Evolutionary conservation across 495 filamentous ascomycete genomes (phyloP), one percentile per base, ranked within the genome.

Genomic region (Cladorrhinum samala): DNA sequence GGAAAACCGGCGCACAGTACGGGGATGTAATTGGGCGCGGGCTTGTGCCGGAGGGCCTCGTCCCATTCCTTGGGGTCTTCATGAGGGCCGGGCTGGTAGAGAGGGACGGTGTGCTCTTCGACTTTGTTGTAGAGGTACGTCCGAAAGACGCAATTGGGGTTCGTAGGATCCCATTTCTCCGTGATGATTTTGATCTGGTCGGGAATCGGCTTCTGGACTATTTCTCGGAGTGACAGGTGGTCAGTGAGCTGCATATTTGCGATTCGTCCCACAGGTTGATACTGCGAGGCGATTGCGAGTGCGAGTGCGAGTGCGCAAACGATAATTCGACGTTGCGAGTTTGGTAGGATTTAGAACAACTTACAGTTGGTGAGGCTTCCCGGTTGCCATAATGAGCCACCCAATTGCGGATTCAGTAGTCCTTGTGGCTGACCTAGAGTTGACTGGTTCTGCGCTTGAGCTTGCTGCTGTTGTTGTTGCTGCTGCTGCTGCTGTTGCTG

Each of bases 81-180:
- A 52, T 81, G 73, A 14, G 85, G 73, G 1, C 79, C 76, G 5
- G 91, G 91, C 55, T 84, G 81, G 69, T 87, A 96, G 70, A 88
- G 92, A 2, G 89, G 88, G 7, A 87, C 86, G 48, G 80, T 74
- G 17, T 87, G 82, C 57, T 90, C 83, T 16, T 83, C 82, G 50
- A 96, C 89, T 57, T 85, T 79, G 70, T 98, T 97, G 74, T 97
- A 98, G 66, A 96, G 87, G 66, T 98, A 97, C 49, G 86, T 75
- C 62, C 89, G 85, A 73, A 99, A 94, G 4, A 80, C 83, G 53
- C 88, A 95, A 54, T 81, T 76, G 9, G 79, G 81, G 61, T 75
- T 81, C 7, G 72, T 66, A 1, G 88, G 81, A 56, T 90, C 79
- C 93, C 93, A 99, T 76, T 96, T 95, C 30, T 85, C 76, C 39